Evolutionary conservation across 169 alveolate genomes (phyloP).

Genomic region (Plasmodium gonderi): DNA sequence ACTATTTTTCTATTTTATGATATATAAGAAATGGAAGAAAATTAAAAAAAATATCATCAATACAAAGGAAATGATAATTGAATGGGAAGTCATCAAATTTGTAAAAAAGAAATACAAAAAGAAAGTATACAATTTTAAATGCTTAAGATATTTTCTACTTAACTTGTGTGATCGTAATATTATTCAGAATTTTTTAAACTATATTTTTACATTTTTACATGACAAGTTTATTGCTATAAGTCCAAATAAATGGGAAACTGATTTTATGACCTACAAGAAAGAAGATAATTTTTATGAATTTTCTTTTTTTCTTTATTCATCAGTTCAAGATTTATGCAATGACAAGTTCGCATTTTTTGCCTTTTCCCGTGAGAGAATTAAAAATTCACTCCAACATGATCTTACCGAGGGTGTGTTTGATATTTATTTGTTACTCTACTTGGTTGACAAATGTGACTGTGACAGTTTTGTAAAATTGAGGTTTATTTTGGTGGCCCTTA

Average conservation of each 20-base stretch:
- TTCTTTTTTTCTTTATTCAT: constrained; percentile 33
- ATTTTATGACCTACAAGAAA: constrained; percentile 17
- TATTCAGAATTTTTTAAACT: constrained; percentile 5
- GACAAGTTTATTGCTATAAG: background rate
- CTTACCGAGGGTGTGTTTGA: background rate
- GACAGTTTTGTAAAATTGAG: constrained; percentile 24
- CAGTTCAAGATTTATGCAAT: constrained; percentile 22
- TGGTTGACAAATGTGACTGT: constrained; percentile 8
- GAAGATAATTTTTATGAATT: constrained; percentile 38
- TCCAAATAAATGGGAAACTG: constrained; percentile 7
- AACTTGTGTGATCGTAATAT: constrained; percentile 30
- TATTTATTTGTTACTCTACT: constrained; percentile 22
- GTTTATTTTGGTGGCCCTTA: constrained; percentile 5
- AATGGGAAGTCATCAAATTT: constrained; percentile 8
- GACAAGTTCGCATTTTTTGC: background rate
- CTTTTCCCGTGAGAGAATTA: background rate
- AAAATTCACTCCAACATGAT: constrained; percentile 4
- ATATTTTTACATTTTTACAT: constrained; percentile 5
- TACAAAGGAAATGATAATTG: background rate
- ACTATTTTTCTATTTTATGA: constrained; percentile 44
- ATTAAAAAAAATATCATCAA: constrained; percentile 31
- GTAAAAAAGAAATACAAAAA: background rate
- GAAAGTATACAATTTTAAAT: constrained; percentile 12
- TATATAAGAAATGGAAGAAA: constrained; percentile 38
- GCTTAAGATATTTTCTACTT: constrained; percentile 25